A percentile compares a stretch with the other conserved stretches of the same genome.
Conservation (phyloP, 768 basidiomycete species). For the Suillus weaverae region DNA sequence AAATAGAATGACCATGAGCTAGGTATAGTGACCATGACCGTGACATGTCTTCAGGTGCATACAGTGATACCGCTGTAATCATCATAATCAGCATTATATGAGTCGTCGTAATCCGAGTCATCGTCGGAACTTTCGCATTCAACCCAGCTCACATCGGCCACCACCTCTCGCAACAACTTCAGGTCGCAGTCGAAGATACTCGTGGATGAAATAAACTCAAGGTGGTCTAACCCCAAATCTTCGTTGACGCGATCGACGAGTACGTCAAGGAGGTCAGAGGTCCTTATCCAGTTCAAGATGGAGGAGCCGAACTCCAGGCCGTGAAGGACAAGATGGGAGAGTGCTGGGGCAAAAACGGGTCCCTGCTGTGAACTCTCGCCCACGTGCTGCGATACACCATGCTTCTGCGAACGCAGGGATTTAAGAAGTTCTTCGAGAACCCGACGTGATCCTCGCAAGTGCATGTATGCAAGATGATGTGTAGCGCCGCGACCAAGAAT, state of each 20-base stretch:
- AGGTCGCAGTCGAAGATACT: not conserved
- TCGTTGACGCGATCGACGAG: slow-evolving; percentile 7
- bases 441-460: not conserved
- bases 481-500: not conserved
- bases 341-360: slow-evolving; percentile 2
- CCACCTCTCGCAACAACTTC: slow-evolving; percentile 2
- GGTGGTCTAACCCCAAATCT: not conserved
- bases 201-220: not conserved
- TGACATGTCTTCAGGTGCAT: too few relatives aligned
- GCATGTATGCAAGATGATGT: not conserved
- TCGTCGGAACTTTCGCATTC: not conserved
- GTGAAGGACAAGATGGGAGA: not conserved
- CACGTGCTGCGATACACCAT: not conserved
- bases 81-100: too few relatives aligned
- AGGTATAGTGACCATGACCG: too few relatives aligned
- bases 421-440: not conserved
- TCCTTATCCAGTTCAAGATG: not conserved
- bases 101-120: not conserved
- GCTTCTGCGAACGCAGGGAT: not conserved
- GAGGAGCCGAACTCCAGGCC: not conserved
- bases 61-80: too few relatives aligned
- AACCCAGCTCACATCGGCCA: slow-evolving; percentile 4
- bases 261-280: not conserved
- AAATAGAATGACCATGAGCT: too few relatives aligned
- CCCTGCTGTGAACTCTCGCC: not conserved